phyloP scores from a whole-genome alignment of 2,329 filamentous ascomycete species.

The Annulohypoxylon truncatum region DNA sequence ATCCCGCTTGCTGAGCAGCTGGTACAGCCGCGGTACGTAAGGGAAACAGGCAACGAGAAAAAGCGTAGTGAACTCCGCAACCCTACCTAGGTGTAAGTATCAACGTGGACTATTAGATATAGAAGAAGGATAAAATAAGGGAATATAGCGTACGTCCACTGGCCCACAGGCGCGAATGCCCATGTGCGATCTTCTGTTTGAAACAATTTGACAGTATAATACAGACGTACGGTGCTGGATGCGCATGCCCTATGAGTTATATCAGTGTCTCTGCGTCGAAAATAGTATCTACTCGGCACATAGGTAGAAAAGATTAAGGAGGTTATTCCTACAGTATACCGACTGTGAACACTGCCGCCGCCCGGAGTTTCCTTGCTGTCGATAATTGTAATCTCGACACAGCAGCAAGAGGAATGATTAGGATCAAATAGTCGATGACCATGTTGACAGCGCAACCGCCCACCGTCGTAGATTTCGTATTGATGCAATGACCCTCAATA shows the following conservation, averaged over 20 bases:
- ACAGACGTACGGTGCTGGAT: constrained; percentile 28
- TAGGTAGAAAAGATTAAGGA: background rate
- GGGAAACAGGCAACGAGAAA: constrained; percentile 24
- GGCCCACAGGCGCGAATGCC: constrained; percentile 13
- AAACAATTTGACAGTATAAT: constrained; percentile 21
- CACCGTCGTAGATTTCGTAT: constrained; percentile 1
- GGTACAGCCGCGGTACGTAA: constrained; percentile 1
- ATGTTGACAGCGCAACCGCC: constrained; percentile 34
- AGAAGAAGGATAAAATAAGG: background rate
- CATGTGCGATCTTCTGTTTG: constrained; percentile 9
- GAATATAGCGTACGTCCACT: constrained; percentile 31
- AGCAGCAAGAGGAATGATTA: constrained; percentile 34
- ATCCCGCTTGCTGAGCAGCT: background rate
- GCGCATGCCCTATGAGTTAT: constrained; percentile 14
- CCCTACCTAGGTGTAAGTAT: background rate
- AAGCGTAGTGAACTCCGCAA: constrained; percentile 24
- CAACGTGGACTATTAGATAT: too few species aligned
- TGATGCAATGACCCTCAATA: constrained; percentile 32
- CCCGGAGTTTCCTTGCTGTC: constrained; percentile 34
- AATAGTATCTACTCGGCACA: background rate
- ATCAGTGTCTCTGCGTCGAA: background rate
- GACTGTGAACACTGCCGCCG: constrained; percentile 38
- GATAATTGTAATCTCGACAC: constrained; percentile 40
- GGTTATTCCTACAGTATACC: constrained; percentile 37
- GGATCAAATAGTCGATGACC: constrained; percentile 39